phyloP scores from a whole-genome alignment of 768 basidiomycete species.

The Pisolithus albus region DNA sequence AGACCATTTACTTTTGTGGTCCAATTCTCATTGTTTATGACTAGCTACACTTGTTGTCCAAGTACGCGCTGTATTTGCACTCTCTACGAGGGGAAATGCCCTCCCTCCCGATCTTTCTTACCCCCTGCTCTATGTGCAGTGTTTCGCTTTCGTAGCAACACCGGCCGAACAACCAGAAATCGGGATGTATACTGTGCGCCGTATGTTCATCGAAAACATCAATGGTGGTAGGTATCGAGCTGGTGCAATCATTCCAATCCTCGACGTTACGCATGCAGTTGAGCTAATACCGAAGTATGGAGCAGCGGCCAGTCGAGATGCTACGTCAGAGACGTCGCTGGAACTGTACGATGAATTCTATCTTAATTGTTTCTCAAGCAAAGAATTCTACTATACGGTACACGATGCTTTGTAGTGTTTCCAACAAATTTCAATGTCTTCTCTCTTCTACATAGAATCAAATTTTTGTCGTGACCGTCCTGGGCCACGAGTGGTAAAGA shows the following conservation, averaged over 20 bases:
- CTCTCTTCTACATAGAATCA: too few species aligned
- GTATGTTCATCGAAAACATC: neutral
- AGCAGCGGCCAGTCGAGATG: neutral
- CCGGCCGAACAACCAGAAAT: neutral
- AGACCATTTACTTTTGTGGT: too few species aligned
- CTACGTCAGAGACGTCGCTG: neutral
- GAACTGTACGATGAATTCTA: neutral
- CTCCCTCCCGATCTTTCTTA: neutral
- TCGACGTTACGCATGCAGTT: neutral
- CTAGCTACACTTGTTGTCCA: neutral
- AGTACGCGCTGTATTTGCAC: neutral
- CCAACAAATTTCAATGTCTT: too few species aligned
- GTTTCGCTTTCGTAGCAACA: neutral
- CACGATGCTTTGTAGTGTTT: slow-evolving; percentile 19
- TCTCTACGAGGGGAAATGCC: neutral
- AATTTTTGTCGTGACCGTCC: too few species aligned
- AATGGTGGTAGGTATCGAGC: neutral
- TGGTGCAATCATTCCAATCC: neutral
- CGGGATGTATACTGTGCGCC: neutral
- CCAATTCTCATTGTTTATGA: too few species aligned
- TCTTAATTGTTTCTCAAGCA: neutral
- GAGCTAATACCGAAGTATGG: neutral
- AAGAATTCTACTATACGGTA: neutral
- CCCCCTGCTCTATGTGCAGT: neutral
- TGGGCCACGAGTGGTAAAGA: too few species aligned